Evolutionary conservation across 495 filamentous ascomycete genomes (phyloP).

Genomic region (Coniosporium apollinis): DNA sequence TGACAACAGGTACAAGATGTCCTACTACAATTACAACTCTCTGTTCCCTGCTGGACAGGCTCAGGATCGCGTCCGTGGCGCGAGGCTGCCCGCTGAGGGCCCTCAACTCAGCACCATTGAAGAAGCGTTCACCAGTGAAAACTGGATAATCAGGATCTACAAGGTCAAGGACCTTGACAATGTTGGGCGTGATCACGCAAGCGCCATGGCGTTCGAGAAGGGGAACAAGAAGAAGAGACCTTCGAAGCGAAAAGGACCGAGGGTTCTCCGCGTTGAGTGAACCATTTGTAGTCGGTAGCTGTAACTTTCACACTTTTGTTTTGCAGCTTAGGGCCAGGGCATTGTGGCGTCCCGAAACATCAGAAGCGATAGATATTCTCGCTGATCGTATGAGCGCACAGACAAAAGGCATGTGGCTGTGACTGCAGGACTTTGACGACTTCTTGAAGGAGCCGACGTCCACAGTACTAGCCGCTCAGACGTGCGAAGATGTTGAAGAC

Average conservation of each 20-base stretch:
- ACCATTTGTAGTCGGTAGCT: constrained; percentile 1
- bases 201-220: constrained; percentile 73
- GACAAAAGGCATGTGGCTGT: too few species aligned
- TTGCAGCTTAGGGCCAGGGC: not conserved
- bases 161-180: constrained; percentile 99
- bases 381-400: not conserved
- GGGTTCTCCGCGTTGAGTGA: constrained; percentile 73
- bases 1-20: constrained; percentile 94
- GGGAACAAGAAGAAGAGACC: constrained; percentile 90
- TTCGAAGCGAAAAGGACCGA: constrained; percentile 59
- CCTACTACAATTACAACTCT: constrained; percentile 90
- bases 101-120: constrained; percentile 80
- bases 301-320: not conserved
- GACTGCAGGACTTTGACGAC: too few species aligned
- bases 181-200: constrained; percentile 73
- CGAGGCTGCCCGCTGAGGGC: constrained; percentile 64
- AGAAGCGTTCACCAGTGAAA: constrained; percentile 97
- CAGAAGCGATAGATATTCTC: not conserved
- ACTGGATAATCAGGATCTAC: constrained; percentile 99
- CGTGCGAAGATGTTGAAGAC: too few species aligned
- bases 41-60: constrained; percentile 90
- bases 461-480: too few species aligned
- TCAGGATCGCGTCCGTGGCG: constrained; percentile 72
- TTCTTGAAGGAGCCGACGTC: too few species aligned
- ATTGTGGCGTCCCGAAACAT: not conserved